Evolutionary conservation across 768 basidiomycete genomes (phyloP).

Genomic region (Tylopilus felleus): DNA sequence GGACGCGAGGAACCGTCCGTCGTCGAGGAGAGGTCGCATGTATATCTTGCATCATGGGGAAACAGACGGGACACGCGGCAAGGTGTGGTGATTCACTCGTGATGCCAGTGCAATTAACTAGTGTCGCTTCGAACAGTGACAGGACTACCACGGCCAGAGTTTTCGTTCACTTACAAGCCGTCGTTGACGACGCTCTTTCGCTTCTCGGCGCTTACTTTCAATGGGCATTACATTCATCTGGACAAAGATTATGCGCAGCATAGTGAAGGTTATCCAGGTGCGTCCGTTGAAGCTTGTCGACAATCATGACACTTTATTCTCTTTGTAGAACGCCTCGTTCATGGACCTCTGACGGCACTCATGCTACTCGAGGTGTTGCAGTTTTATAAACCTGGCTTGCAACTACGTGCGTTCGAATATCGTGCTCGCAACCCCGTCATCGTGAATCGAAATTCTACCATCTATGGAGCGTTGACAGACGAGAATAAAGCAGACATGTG

Average conservation of each 20-base stretch:
- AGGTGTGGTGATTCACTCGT: slow-evolving; percentile 35
- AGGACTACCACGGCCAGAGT: slow-evolving; percentile 49
- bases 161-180: slow-evolving; percentile 66
- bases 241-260: slow-evolving; percentile 68
- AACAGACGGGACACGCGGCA: slow-evolving; percentile 36
- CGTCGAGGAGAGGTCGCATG: slow-evolving; percentile 65
- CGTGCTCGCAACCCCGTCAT: slow-evolving; percentile 64
- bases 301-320: slow-evolving; percentile 1
- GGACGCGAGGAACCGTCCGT: slow-evolving; percentile 46
- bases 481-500: slow-evolving; percentile 46
- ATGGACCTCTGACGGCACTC: slow-evolving; percentile 77
- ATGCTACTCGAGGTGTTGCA: slow-evolving; percentile 66
- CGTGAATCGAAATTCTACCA: slow-evolving; percentile 47
- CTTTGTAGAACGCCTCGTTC: slow-evolving; percentile 69
- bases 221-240: slow-evolving; percentile 81
- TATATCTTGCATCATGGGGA: slow-evolving; percentile 46
- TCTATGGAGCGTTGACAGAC: slow-evolving; percentile 43
- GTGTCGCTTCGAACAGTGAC: slow-evolving; percentile 37
- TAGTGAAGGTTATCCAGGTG: slow-evolving; percentile 72
- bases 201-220: slow-evolving; percentile 84
- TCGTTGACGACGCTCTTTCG: slow-evolving; percentile 74
- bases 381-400: slow-evolving; percentile 45
- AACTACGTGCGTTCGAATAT: slow-evolving; percentile 59
- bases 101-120: not conserved
- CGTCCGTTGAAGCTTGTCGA: not conserved